Evolutionary conservation across 2,329 filamentous ascomycete species (phyloP).

Genomic region (Xylaria sp.): DNA sequence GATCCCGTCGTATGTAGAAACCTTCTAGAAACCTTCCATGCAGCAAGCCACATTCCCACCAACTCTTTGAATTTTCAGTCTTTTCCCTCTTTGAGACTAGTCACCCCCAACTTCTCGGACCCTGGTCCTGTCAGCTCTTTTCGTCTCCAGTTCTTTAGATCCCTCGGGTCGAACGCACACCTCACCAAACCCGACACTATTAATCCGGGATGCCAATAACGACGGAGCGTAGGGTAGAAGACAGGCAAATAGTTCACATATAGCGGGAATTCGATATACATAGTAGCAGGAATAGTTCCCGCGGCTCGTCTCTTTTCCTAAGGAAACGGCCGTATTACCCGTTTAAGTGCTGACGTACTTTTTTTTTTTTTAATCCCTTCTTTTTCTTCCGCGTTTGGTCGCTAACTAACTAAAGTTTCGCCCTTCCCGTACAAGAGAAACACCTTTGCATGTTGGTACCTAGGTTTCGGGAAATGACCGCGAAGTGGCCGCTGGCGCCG

Average conservation of each 20-base stretch:
- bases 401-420: not conserved
- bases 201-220: not conserved
- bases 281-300: too few relatives aligned
- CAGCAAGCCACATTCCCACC: slow-evolving; percentile 21
- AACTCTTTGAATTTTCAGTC: not conserved
- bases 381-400: not conserved
- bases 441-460: not conserved
- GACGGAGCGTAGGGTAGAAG: not conserved
- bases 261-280: too few relatives aligned
- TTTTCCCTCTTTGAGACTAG: not conserved
- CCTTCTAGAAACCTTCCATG: slow-evolving; percentile 42
- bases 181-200: not conserved
- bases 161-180: too few relatives aligned
- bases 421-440: not conserved
- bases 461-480: not conserved
- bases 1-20: slow-evolving; percentile 25
- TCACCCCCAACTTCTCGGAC: not conserved
- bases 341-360: not conserved
- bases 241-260: too few relatives aligned
- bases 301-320: not conserved
- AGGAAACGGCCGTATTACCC: slow-evolving; percentile 16
- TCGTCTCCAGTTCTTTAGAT: slow-evolving; percentile 4
- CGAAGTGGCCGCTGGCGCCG: not conserved
- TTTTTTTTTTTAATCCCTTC: not conserved
- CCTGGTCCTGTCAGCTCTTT: slow-evolving; percentile 1